Evolutionary conservation across 768 basidiomycete genomes (phyloP).

Genomic region (Lactarius tabidus): DNA sequence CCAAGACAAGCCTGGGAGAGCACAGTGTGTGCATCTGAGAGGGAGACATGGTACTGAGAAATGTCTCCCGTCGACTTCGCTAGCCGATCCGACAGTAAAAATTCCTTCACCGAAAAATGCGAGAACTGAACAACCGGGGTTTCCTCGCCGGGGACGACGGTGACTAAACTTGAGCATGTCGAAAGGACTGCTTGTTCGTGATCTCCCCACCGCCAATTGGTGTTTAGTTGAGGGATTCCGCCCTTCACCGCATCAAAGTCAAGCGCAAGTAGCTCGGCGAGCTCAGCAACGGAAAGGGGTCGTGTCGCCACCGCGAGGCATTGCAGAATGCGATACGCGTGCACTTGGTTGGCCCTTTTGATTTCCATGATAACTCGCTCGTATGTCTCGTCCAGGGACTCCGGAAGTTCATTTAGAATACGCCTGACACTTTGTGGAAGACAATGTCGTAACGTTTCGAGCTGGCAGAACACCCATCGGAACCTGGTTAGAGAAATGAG

Average conservation of each 20-base stretch:
- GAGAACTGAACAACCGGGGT: background rate
- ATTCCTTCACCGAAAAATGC: background rate
- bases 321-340: background rate
- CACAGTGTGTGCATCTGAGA: background rate
- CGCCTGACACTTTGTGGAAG: background rate
- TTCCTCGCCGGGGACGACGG: background rate
- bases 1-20: background rate
- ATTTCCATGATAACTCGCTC: background rate
- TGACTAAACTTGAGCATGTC: background rate
- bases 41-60: background rate
- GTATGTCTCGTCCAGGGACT: background rate
- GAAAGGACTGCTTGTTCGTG: background rate
- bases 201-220: background rate
- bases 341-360: background rate
- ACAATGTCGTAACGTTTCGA: background rate
- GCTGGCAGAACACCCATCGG: background rate
- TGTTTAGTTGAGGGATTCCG: background rate
- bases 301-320: background rate
- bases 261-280: background rate
- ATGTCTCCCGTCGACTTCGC: background rate
- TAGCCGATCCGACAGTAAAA: background rate
- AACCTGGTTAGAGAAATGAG: background rate
- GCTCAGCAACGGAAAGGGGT: background rate
- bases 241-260: background rate
- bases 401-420: background rate